These are phyloP conservation scores for Bruguiera sexangula DNA, from an alignment of 345 rosid genomes.

Conservation along the genomic window DNA sequence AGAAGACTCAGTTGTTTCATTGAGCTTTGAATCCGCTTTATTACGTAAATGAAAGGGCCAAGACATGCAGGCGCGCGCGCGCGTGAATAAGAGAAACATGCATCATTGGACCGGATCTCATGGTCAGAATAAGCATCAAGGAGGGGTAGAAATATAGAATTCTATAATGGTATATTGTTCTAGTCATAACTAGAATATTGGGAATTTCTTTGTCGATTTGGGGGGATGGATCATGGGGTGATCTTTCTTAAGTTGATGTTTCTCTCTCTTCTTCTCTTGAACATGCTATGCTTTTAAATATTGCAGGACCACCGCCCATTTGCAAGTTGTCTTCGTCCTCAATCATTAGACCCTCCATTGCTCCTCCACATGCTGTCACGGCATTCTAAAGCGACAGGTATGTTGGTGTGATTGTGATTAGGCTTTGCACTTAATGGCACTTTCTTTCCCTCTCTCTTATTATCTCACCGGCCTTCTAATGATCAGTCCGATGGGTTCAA, in stretches of 20 bases:
- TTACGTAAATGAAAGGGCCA: constrained; percentile 38
- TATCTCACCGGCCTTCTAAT: not conserved
- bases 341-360: constrained; percentile 28
- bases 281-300: not conserved
- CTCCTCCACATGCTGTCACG: constrained; percentile 21
- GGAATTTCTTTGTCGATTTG: too few species aligned
- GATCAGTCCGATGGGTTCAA: too few species aligned
- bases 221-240: too few species aligned
- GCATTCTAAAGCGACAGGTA: constrained; percentile 8
- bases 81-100: constrained; percentile 5
- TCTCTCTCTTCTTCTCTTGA: not conserved
- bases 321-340: constrained; percentile 30
- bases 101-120: not conserved
- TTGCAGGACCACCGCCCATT: constrained; percentile 28
- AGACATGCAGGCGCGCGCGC: constrained; percentile 38
- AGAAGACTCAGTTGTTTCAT: not conserved
- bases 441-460: not conserved
- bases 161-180: too few species aligned
- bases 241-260: not conserved
- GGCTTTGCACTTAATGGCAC: constrained; percentile 6
- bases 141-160: not conserved
- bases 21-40: constrained; percentile 12
- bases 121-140: not conserved
- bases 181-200: too few species aligned
- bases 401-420: not conserved